These are phyloP conservation scores for Erodium maritimum DNA, from an alignment of 345 rosid species.

Conservation along the genomic window DNA sequence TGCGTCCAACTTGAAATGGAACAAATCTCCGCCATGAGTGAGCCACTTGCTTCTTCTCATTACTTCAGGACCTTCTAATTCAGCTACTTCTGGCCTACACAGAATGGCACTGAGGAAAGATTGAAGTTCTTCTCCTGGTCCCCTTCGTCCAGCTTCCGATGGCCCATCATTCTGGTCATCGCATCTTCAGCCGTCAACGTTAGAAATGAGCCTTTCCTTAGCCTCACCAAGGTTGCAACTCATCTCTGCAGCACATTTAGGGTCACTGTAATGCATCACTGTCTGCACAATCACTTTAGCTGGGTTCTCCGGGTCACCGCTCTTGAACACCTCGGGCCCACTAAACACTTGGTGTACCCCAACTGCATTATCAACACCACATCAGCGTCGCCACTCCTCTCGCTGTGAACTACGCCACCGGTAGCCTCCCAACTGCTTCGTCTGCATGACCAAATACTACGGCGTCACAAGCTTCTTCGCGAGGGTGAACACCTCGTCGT, in stretches of 20 bases:
- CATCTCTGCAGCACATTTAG: slow-evolving; percentile 44
- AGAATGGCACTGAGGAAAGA: no score
- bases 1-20: no score
- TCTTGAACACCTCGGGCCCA: slow-evolving; percentile 61
- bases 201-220: slow-evolving; percentile 62
- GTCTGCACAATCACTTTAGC: slow-evolving; percentile 62
- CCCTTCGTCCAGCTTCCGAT: no score
- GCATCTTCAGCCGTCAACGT: no score
- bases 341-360: slow-evolving; percentile 59
- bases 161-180: no score
- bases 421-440: slow-evolving; percentile 57
- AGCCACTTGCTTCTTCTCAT: no score
- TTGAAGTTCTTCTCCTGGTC: no score
- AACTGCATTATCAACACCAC: slow-evolving; percentile 74
- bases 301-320: slow-evolving; percentile 51
- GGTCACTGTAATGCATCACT: slow-evolving; percentile 49
- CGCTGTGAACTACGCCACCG: slow-evolving; percentile 59
- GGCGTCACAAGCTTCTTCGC: slow-evolving; percentile 62
- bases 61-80: no score
- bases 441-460: slow-evolving; percentile 53
- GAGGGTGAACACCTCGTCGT: slow-evolving; percentile 57
- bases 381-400: slow-evolving; percentile 75
- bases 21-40: no score
- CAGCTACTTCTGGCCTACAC: no score
- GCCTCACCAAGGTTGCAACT: slow-evolving; percentile 69